A percentile compares a stretch with the other conserved stretches of the same genome.
Evolutionary conservation across 176 grass and related monocot species (phyloP).

Genomic region (Rhynchospora pubera): DNA sequence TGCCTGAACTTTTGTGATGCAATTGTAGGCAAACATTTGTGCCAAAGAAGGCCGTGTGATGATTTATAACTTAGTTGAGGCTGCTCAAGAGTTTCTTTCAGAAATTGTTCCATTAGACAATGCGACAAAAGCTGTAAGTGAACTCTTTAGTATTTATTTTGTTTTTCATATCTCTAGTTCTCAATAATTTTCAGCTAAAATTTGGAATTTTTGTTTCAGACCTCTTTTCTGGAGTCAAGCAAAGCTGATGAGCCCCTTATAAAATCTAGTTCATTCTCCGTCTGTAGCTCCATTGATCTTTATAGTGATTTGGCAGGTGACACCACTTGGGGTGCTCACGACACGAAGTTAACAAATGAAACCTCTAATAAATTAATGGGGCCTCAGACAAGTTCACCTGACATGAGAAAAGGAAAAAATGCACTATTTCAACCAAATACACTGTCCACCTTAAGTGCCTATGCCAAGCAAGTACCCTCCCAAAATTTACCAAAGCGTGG

Average conservation of each 20-base stretch:
- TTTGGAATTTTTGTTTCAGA: conserved; percentile 34
- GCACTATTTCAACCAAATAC: conserved; percentile 30
- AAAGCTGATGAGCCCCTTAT: conserved; percentile 20
- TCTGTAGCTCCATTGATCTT: conserved; percentile 61
- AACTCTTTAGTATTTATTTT: conserved; percentile 7
- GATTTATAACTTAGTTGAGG: conserved; percentile 94
- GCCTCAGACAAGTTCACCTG: conserved; percentile 29
- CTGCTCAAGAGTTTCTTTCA: conserved; percentile 91
- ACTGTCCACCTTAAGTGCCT: conserved; percentile 26
- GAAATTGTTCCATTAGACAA: conserved; percentile 47
- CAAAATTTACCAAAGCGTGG: conserved; percentile 35
- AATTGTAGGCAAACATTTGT: conserved; percentile 75
- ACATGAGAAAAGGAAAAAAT: conserved; percentile 46
- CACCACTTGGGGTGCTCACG: conserved; percentile 43
- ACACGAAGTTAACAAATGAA: conserved; percentile 32
- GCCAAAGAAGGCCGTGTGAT: conserved; percentile 88
- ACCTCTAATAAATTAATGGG: conserved; percentile 39
- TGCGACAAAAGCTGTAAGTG: conserved; percentile 54
- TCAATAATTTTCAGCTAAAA: neutral
- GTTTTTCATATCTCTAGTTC: neutral
- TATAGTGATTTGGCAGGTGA: conserved; percentile 73
- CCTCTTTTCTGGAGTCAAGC: conserved; percentile 29
- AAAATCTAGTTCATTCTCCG: conserved; percentile 34
- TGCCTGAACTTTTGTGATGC: conserved; percentile 12
- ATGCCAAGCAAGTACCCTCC: conserved; percentile 29